Conservation (phyloP, 805 yeast genomes). For the Starmerella asiatica region DNA sequence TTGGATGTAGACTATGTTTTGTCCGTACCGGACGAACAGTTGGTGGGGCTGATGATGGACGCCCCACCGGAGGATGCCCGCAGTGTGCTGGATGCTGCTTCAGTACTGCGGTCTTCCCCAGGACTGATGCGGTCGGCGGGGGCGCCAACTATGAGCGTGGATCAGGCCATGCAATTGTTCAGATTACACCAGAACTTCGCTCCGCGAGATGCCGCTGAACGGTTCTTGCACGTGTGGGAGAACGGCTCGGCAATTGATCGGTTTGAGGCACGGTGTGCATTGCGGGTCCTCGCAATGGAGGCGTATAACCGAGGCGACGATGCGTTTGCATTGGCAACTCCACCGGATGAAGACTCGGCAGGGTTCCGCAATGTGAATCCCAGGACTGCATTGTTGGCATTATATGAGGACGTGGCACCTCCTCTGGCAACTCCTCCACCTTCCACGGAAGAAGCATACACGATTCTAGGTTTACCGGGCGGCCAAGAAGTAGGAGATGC, state of each 20-base stretch:
- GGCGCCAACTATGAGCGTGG: not conserved
- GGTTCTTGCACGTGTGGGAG: conserved; percentile 3
- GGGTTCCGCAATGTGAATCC: not conserved
- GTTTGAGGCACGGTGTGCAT: conserved; percentile 8
- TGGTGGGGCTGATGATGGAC: conserved; percentile 9
- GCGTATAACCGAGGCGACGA: not conserved
- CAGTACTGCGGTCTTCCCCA: conserved; percentile 5
- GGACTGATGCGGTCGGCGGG: conserved; percentile 1
- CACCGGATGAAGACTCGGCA: not conserved
- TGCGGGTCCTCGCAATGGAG: conserved; percentile 9
- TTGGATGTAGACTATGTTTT: conserved; percentile 15
- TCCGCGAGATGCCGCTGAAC: conserved; percentile 1
- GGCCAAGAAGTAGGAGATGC: conserved; percentile 44
- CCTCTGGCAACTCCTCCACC: not conserved
- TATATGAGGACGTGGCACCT: conserved; percentile 6
- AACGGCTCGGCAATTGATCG: conserved; percentile 1
- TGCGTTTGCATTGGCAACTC: too few relatives aligned
- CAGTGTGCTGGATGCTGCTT: conserved; percentile 2
- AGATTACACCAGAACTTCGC: not conserved
- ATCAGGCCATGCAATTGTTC: not conserved
- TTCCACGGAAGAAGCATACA: conserved; percentile 38
- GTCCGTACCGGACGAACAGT: conserved; percentile 10
- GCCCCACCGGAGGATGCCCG: not conserved
- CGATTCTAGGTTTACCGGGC: conserved; percentile 34
- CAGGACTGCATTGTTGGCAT: conserved; percentile 1